Evolutionary conservation across 2,329 filamentous ascomycete species (phyloP).

Genomic region (Colletotrichum zoysiae): DNA sequence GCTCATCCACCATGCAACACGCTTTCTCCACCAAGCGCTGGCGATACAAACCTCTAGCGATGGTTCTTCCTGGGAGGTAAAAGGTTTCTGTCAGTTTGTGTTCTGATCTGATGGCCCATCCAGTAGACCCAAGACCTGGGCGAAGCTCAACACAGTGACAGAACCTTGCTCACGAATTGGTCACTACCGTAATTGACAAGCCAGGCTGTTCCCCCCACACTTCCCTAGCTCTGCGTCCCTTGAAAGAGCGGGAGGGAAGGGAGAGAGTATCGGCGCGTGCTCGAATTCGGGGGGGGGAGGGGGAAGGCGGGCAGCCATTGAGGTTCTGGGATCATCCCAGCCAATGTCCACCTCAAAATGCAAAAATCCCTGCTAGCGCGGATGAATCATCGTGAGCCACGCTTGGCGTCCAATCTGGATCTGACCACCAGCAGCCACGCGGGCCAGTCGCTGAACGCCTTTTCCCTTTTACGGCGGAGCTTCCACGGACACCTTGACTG

Average conservation of each 20-base stretch:
- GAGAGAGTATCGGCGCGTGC: background rate
- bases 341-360: background rate
- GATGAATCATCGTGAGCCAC: slow-evolving; percentile 41
- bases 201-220: background rate
- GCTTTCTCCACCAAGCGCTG: no score
- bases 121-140: no score
- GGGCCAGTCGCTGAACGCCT: background rate
- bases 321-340: background rate
- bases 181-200: background rate
- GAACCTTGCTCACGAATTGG: background rate
- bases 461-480: background rate
- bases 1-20: slow-evolving; percentile 10
- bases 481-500: background rate
- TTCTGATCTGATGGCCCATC: background rate
- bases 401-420: slow-evolving; percentile 12
- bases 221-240: background rate
- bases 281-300: background rate
- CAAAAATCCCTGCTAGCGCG: slow-evolving; percentile 28
- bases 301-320: background rate
- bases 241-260: background rate
- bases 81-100: background rate
- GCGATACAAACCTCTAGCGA: background rate
- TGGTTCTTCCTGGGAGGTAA: no score
- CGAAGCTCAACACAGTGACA: background rate
- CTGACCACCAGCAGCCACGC: slow-evolving; percentile 11